Evolutionary conservation across 768 basidiomycete species (phyloP), one percentile per base, ranked within the genome.

Genomic region (Russula earlei): DNA sequence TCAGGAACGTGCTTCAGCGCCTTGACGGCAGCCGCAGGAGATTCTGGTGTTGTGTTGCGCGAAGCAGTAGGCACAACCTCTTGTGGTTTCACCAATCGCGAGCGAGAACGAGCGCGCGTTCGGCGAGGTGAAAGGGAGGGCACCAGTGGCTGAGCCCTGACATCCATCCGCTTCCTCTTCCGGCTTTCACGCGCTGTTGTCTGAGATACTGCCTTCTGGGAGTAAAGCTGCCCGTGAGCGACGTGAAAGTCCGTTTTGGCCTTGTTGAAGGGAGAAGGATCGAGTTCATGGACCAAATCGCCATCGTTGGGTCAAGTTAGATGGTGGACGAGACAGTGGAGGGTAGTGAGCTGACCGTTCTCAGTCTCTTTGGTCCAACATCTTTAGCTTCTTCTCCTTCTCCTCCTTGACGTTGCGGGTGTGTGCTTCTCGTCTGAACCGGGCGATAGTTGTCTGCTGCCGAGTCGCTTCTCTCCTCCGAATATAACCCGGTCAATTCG

Each of bases 321-420:
- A n/a, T n/a, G n/a, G 17, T 6, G 14, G 5, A 27, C 27, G 46
- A 44, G 20, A 36, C 9, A 11, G 31, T 33, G 1, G n/a, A 11
- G 5, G 19, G 19, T 1, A 6, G 9, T 24, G 4, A 24, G 36
- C 56, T 42, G 17, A 58, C 51, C n/a, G 33, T 33, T 47, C 25
- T 53, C 2, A 33, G 52, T 24, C 40, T 47, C 27, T 53, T 53
- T 12, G 46, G 17, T 2, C 22, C n/a, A 19, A 4, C 46, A 14
- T n/a, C 55, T 14, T 54, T 49, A 0, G 9, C 52, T 11, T 49
- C 56, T 24, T 62, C 60, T 1, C 58, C 60, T 11, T 56, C 57
- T 14, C 55, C 58, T 36, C 49, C 49, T 49, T 54, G 48, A 17
- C 37, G 52, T 22, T 34, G 57, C 14, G 15, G 17, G 24, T 54